Evolutionary conservation across 768 basidiomycete genomes (phyloP), one percentile per base, ranked within the genome.

Genomic region (Kwoniella bestiolae): DNA sequence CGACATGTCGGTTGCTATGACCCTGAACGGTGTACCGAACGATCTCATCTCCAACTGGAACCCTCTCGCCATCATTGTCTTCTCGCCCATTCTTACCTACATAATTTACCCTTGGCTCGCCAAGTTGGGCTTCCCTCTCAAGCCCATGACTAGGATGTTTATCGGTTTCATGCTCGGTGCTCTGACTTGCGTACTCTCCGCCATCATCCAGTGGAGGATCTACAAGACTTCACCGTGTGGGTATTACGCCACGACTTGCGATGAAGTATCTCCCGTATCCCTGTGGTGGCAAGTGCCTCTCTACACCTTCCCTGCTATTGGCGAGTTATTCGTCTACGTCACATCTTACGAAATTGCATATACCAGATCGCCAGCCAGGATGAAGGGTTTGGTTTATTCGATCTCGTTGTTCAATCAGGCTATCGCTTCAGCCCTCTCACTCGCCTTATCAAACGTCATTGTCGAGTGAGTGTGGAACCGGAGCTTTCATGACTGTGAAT

Each of bases 341-440:
- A 78, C 79, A 3, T 69, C 71, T 0, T 79, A 80, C 63, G 79
- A 82, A 68, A 44, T 78, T 21, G 80, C 80, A 25, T 79, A 80
- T 66, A 78, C 78, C 32, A 66, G 74, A 38, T 67, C 80, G 11
- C 80, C 80, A 3, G 71, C 71, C 26, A 58, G 76, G 35, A 80
- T 79, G 78, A 77, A 79, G 77, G 73, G 70, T 65, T 63, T 79
- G 29, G 77, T 80, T 67, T 79, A 29, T 79, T 79, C 73, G 66
- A 65, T 47, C 57, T 59, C 3, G 80, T 79, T 59, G 69, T 80
- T 68, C 74, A 69, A 64, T 45, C 56, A 56, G 1, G 81, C 81
- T 59, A 72, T 80, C 66, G 68, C 75, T 3, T 63, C 74, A 23
- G 80, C 80, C 31, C 60, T 82, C 44, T 56, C 62, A 5, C 68